Evolutionary conservation across 352 stramenopile genomes (phyloP).

Genomic region (Pythium oligandrum): DNA sequence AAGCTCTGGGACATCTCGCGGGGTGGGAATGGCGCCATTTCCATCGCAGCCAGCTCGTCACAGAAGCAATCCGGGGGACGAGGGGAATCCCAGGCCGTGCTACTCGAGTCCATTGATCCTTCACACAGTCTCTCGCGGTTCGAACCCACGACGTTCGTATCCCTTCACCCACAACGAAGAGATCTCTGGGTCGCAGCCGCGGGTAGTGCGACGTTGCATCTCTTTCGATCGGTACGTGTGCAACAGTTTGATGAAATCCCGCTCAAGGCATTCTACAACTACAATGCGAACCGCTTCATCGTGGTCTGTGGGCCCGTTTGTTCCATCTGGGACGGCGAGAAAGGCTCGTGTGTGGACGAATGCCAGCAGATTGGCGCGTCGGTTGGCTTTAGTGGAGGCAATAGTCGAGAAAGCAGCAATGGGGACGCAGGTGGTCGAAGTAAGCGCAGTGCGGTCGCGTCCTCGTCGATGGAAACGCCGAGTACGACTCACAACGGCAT

Average conservation of each 20-base stretch:
- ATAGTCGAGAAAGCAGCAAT: neutral
- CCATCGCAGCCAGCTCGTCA: no score
- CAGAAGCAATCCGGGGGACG: constrained; percentile 4
- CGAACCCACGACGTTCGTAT: constrained; percentile 53
- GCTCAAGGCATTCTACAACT: constrained; percentile 65
- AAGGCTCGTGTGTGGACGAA: constrained; percentile 45
- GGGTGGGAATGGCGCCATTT: constrained; percentile 16
- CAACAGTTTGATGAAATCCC: constrained; percentile 73
- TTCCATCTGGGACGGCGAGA: constrained; percentile 70
- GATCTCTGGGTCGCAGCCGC: constrained; percentile 58
- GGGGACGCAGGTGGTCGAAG: neutral
- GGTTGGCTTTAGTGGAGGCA: neutral
- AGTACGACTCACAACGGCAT: constrained; percentile 10
- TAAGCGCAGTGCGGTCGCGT: neutral
- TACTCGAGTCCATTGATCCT: constrained; percentile 63
- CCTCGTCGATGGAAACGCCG: constrained; percentile 2
- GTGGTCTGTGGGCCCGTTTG: constrained; percentile 54
- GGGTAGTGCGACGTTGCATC: constrained; percentile 44
- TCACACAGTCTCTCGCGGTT: constrained; percentile 48
- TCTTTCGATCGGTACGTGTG: constrained; percentile 47
- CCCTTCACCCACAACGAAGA: constrained; percentile 40
- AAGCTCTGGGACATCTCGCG: constrained; percentile 85
- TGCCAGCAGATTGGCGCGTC: constrained; percentile 39
- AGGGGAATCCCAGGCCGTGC: constrained; percentile 39
- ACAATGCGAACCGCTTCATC: constrained; percentile 62